Evolutionary conservation across 345 rosid species (phyloP), one percentile per base, ranked within the genome.

Genomic region (Bruguiera sexangula): DNA sequence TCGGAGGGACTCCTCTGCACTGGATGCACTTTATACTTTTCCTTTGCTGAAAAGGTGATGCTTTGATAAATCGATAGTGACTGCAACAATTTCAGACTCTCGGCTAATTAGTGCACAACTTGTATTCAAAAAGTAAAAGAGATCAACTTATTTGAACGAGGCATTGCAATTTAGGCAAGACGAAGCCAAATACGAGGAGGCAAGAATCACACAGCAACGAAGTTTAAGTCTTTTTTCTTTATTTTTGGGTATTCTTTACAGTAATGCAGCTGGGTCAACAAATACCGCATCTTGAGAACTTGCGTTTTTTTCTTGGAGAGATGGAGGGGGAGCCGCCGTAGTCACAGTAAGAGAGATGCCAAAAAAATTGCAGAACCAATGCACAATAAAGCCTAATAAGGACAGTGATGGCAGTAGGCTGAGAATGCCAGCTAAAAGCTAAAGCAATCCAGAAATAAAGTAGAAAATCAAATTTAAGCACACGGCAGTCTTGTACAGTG

Each of bases 161-260:
- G 31, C 58, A 19, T 54, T 10, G 63, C 13, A 58, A 50, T 26
- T 30, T 56, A 58, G 69, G 52, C 5, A 62, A 59, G 66, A 62
- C 22, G 16, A 55, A 22, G 67, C 51, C 60, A 74, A 69, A 50
- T 30, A 32, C 39, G 24, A 67, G 73, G 57, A 53, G 70, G 76
- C 76, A 72, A 52, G 66, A 61, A 67, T 78, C 83, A 11, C 53
- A 51, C 77, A 73, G 80, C 11, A 53, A n/a, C 22, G 21, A 78
- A 70, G 72, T 31, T 31, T 50, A 66, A 63, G 30, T 24, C 24
- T 24, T 11, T 24, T 19, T 22, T 24, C 24, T 24, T 24, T 24
- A 24, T 50, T 21, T 6, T 36, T 36, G 8, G 9, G 39, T 24
- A 27, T 27, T 27, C 29, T 1, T 27, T 27, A 27, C 29, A 27